These are phyloP conservation scores for Diplodia seriata DNA, from an alignment of 2,329 filamentous ascomycete genomes.

Conservation along the genomic window DNA sequence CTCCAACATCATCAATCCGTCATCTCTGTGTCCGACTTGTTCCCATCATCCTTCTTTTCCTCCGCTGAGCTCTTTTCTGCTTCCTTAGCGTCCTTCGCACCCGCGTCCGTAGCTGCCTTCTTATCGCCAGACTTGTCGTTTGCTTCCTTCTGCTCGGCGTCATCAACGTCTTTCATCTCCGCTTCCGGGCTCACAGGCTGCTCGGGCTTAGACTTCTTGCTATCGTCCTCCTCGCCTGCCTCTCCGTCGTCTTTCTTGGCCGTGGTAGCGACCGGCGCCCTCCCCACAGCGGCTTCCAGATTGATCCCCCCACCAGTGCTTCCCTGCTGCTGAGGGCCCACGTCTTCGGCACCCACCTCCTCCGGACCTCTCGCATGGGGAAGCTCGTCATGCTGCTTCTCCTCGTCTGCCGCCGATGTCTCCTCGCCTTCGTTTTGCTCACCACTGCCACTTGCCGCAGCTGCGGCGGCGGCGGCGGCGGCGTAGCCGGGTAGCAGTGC, in stretches of 20 bases:
- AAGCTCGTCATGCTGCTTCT: conserved; percentile 56
- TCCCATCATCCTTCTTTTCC: neutral
- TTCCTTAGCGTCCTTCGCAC: conserved; percentile 1
- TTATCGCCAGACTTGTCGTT: neutral
- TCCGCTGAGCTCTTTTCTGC: conserved; percentile 5
- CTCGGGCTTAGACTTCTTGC: conserved; percentile 30
- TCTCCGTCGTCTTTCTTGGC: conserved; percentile 34
- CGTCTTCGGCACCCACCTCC: conserved; percentile 84
- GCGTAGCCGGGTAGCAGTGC: conserved; percentile 35
- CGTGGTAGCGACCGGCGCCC: conserved; percentile 39
- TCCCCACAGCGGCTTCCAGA: conserved; percentile 47
- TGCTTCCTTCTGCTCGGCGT: neutral
- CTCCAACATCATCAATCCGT: conserved; percentile 2
- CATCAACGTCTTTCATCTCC: conserved; percentile 34
- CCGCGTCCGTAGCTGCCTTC: neutral
- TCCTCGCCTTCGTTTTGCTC: conserved; percentile 1
- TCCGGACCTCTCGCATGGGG: conserved; percentile 86
- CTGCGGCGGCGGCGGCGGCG: conserved; percentile 31
- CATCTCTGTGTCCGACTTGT: conserved; percentile 20
- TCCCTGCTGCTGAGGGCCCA: conserved; percentile 71
- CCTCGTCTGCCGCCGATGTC: neutral
- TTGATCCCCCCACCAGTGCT: conserved; percentile 36
- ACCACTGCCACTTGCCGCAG: conserved; percentile 34
- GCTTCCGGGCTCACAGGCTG: conserved; percentile 25
- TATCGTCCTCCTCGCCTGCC: conserved; percentile 30